Evolutionary conservation across 176 grass and related monocot species (phyloP), one percentile per base, ranked within the genome.

Genomic region (Zea luxurians): DNA sequence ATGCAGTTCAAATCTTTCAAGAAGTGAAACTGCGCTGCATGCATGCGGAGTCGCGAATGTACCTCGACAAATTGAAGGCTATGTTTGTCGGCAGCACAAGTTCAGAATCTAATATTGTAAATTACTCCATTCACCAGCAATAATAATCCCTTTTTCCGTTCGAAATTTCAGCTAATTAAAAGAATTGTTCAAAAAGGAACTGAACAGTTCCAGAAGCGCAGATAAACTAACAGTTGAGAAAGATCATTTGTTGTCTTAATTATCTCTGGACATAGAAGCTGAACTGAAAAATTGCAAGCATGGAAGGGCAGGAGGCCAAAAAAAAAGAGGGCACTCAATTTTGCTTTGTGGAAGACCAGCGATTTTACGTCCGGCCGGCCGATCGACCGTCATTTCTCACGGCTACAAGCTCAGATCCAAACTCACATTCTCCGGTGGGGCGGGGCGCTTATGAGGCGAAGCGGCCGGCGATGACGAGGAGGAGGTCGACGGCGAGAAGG

Each of bases 361-460:
- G 77, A 82, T 76, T 70, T 71, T 77, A 44, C 38, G 20, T 9
- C 72, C 63, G 54, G 27, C 72, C 63, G 54, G 27, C 64, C 37
- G 64, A 16, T 49, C 6, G 11, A 36, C 71, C 45, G 81, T 74
- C 61, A 72, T 84, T 85, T 68, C 68, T 41, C 44, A 27, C 49
- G 53, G 44, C 77, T 92, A 97, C 83, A 97, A 87, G 73, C 84
- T 86, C 81, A 97, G 88, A 90, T 97, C 90, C 76, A 97, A 92
- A 86, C 88, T 97, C 77, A 97, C 81, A 72, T 27, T 27, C 37
- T 83, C 84, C 73, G 84, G 78, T 20, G 20, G 54, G 18, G 54
- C 45, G 10, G 46, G 55, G 27, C 27, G 78, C 37, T 84, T 83
- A 38, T 85, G 83, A 7, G 63, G 63, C 46, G 83, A 80, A 48